Evolutionary conservation across 371 early-diverging fungal genomes (phyloP).

Genomic region (Lichtheimia ramosa): DNA sequence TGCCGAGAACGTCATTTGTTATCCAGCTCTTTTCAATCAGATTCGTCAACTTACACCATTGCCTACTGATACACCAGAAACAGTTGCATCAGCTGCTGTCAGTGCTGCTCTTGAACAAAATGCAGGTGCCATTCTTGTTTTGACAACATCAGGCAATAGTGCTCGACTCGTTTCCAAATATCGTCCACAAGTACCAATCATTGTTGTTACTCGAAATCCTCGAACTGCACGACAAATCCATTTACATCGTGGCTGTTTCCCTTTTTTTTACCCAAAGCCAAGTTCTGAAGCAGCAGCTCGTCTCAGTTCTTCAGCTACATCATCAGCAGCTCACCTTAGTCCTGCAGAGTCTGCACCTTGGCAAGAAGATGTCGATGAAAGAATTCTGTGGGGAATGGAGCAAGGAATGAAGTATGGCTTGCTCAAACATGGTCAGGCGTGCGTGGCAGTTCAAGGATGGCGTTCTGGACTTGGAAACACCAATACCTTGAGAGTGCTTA

Average conservation of each 20-base stretch:
- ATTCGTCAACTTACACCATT: slow-evolving; percentile 72
- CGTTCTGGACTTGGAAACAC: slow-evolving; percentile 71
- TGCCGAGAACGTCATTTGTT: slow-evolving; percentile 78
- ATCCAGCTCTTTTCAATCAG: slow-evolving; percentile 79
- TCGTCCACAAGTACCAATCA: slow-evolving; percentile 89
- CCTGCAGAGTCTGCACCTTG: slow-evolving; percentile 60
- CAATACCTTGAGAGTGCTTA: slow-evolving; percentile 80
- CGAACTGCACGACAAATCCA: slow-evolving; percentile 89
- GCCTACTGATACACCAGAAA: slow-evolving; percentile 86
- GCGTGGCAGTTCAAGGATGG: slow-evolving; percentile 77
- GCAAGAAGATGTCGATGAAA: slow-evolving; percentile 85
- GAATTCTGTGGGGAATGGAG: slow-evolving; percentile 74
- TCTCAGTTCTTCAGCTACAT: slow-evolving; percentile 10
- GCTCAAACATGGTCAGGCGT: slow-evolving; percentile 57
- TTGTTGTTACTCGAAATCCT: slow-evolving; percentile 86
- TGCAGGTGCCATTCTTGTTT: slow-evolving; percentile 87
- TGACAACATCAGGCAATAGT: slow-evolving; percentile 78
- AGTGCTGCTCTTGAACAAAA: slow-evolving; percentile 84
- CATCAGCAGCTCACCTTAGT: slow-evolving; percentile 33
- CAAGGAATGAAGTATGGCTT: slow-evolving; percentile 65
- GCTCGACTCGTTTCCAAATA: slow-evolving; percentile 95
- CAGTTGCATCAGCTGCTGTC: slow-evolving; percentile 94
- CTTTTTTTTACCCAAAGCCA: slow-evolving; percentile 77
- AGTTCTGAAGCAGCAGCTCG: slow-evolving; percentile 34
- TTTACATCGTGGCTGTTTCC: slow-evolving; percentile 89